phyloP scores from a whole-genome alignment of 2,329 filamentous ascomycete genomes.

The Aspergillus udagawae region DNA sequence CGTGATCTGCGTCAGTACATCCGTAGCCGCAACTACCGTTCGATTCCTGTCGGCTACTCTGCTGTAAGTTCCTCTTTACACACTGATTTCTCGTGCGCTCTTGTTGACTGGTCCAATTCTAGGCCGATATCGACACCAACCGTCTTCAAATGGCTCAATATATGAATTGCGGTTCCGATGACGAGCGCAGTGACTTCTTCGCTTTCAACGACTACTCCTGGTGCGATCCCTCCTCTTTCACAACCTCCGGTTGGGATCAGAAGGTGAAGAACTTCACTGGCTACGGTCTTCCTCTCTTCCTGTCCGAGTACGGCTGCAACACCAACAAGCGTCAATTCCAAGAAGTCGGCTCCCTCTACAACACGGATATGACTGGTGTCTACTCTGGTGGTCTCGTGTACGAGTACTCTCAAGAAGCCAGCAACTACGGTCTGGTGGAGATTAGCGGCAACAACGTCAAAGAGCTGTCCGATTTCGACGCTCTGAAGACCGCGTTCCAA shows the following conservation, averaged over 20 bases:
- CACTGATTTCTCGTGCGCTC: background rate
- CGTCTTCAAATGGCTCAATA: conserved; percentile 82
- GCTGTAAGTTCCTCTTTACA: conserved; percentile 32
- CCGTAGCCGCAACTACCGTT: conserved; percentile 56
- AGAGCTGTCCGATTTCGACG: conserved; percentile 60
- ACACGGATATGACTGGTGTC: conserved; percentile 73
- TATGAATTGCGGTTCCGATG: conserved; percentile 88
- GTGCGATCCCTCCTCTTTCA: conserved; percentile 75
- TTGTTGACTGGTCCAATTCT: background rate
- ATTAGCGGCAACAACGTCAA: conserved; percentile 54
- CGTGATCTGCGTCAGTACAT: conserved; percentile 73
- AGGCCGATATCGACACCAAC: conserved; percentile 78
- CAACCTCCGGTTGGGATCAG: conserved; percentile 71
- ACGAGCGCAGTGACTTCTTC: conserved; percentile 81
- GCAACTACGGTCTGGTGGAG: conserved; percentile 74
- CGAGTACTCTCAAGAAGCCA: conserved; percentile 85
- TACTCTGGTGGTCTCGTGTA: conserved; percentile 97
- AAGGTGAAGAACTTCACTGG: conserved; percentile 85
- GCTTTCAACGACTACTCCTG: conserved; percentile 82
- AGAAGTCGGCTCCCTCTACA: conserved; percentile 78
- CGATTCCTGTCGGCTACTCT: conserved; percentile 70
- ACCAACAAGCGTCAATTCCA: conserved; percentile 76
- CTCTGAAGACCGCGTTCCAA: conserved; percentile 49
- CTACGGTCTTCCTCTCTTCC: conserved; percentile 86
- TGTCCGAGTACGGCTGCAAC: conserved; percentile 92